Percentiles rank a stretch among this genome's conserved stretches.
These are phyloP conservation scores for Xylogone sp. DNA, from an alignment of 2,329 filamentous ascomycete species.

Conservation along the genomic window DNA sequence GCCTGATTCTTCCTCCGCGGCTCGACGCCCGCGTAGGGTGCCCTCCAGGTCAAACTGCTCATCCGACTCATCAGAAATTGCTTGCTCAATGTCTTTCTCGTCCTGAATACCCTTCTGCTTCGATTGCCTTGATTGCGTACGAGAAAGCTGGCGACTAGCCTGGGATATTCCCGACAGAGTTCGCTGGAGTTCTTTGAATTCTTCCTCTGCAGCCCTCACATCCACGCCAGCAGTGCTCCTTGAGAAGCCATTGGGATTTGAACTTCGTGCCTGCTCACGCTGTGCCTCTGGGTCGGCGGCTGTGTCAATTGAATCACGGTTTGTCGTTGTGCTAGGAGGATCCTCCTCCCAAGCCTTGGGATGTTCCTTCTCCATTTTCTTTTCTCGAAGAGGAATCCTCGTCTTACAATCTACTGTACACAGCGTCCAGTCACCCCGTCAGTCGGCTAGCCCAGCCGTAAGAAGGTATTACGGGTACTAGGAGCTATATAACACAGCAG, in stretches of 20 bases:
- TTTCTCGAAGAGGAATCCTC: neutral
- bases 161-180: constrained; percentile 56
- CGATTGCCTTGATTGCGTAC: constrained; percentile 38
- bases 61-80: constrained; percentile 39
- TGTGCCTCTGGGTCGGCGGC: constrained; percentile 21
- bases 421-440: neutral
- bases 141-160: constrained; percentile 46
- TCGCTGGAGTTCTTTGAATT: constrained; percentile 65
- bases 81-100: constrained; percentile 57
- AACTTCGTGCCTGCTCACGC: constrained; percentile 22
- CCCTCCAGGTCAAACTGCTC: constrained; percentile 73
- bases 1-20: constrained; percentile 69
- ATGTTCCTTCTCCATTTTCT: neutral
- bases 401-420: neutral
- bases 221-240: constrained; percentile 34
- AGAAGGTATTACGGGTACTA: too few relatives aligned
- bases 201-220: constrained; percentile 63
- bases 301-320: neutral
- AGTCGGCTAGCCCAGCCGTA: too few relatives aligned
- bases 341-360: neutral
- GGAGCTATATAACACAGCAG: too few relatives aligned
- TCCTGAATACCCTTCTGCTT: constrained; percentile 16
- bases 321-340: neutral
- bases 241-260: constrained; percentile 45
- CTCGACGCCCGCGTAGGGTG: constrained; percentile 66